Percentiles rank a stretch among this genome's conserved stretches.
phyloP scores from a whole-genome alignment of 148 eudicot genomes.

The Persicaria tinctoria region DNA sequence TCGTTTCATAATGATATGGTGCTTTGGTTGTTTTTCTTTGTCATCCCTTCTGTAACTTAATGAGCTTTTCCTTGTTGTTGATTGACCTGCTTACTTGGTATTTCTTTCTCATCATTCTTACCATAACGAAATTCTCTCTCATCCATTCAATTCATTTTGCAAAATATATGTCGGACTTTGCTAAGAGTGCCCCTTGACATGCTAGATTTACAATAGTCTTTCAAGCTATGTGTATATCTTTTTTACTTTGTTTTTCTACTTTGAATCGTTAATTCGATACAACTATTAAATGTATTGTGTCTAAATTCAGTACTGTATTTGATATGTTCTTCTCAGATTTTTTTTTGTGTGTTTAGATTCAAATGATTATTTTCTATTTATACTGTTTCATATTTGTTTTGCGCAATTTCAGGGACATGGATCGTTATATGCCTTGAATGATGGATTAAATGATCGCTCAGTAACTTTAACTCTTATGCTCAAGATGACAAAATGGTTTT shows the following conservation, averaged over 20 bases:
- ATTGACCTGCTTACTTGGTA: too few species aligned
- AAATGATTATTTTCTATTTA: background rate
- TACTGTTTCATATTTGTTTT: slow-evolving; percentile 8
- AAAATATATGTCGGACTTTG: too few species aligned
- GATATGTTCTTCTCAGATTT: background rate
- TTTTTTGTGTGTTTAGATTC: background rate
- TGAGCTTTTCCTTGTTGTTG: background rate
- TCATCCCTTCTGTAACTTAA: background rate
- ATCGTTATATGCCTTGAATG: slow-evolving; percentile 33
- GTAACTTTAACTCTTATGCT: background rate
- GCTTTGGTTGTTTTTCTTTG: background rate
- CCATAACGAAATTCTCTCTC: too few species aligned
- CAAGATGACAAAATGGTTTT: too few species aligned
- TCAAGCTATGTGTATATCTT: too few species aligned
- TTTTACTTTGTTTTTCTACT: slow-evolving; percentile 12
- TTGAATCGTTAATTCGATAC: background rate
- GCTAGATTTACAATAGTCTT: too few species aligned
- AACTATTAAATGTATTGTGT: background rate
- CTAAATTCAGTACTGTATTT: background rate
- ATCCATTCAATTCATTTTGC: too few species aligned
- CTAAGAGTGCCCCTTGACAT: too few species aligned
- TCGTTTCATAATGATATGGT: background rate
- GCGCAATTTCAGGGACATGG: slow-evolving; percentile 66
- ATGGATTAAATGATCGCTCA: background rate
- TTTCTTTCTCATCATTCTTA: too few species aligned